These are phyloP conservation scores for Tylopilus balloui DNA, from an alignment of 768 basidiomycete species.

Conservation along the genomic window DNA sequence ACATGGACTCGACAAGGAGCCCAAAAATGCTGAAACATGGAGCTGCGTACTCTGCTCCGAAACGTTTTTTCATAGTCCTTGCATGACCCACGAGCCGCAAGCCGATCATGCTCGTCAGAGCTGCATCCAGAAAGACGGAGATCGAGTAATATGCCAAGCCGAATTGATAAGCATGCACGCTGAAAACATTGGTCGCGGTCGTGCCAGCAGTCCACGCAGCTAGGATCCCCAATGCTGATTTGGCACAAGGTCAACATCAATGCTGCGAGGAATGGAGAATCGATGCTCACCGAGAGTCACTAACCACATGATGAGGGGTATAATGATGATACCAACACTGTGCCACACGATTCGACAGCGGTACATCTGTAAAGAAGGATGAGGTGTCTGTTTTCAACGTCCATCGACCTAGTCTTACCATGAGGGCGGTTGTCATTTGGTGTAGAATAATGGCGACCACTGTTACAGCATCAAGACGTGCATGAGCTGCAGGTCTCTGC, in stretches of 20 bases:
- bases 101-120: slow-evolving; percentile 10
- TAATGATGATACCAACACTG: slow-evolving; percentile 2
- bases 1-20: slow-evolving; percentile 11
- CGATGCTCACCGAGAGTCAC: too few species aligned
- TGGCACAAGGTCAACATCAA: too few species aligned
- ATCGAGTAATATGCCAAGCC: slow-evolving; percentile 2
- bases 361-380: slow-evolving; percentile 26
- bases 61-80: background rate
- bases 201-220: background rate
- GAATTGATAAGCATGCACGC: background rate
- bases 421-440: slow-evolving; percentile 28
- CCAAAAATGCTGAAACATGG: background rate
- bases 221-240: slow-evolving; percentile 4
- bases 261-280: too few species aligned
- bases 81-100: background rate
- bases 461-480: slow-evolving; percentile 19
- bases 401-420: slow-evolving; percentile 10
- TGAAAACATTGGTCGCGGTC: background rate
- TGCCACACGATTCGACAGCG: slow-evolving; percentile 35
- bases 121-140: slow-evolving; percentile 1
- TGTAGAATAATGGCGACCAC: slow-evolving; percentile 24
- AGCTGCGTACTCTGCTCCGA: background rate
- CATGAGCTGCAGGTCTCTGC: slow-evolving; percentile 6
- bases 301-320: too few species aligned
- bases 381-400: background rate